Conservation (phyloP, 768 basidiomycete genomes). For the Coprinopsis marcescibilis region DNA sequence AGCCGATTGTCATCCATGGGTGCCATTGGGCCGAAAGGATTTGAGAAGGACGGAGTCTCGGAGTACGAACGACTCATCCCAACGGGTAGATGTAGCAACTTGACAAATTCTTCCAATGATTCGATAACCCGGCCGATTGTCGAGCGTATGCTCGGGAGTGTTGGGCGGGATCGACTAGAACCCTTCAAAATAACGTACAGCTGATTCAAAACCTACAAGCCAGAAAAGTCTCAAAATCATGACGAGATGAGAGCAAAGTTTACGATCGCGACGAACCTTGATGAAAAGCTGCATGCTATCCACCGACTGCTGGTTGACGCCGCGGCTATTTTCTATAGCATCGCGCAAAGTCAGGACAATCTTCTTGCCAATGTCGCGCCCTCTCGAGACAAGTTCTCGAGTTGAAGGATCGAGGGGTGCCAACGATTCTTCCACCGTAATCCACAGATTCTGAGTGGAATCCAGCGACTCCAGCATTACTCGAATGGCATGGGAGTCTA, state of each 20-base stretch:
- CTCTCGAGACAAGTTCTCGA: slow-evolving; percentile 6
- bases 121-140: slow-evolving; percentile 57
- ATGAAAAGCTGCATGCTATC: slow-evolving; percentile 28
- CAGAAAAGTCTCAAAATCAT: slow-evolving; percentile 24
- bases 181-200: too few species aligned
- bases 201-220: background rate
- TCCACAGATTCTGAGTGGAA: background rate
- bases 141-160: slow-evolving; percentile 29
- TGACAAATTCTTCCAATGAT: slow-evolving; percentile 82
- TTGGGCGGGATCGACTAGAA: slow-evolving; percentile 16
- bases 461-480: background rate
- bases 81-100: slow-evolving; percentile 78
- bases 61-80: slow-evolving; percentile 53
- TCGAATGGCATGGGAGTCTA: background rate
- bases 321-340: slow-evolving; percentile 13
- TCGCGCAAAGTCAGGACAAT: background rate
- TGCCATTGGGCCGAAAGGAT: slow-evolving; percentile 21
- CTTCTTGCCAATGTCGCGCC: background rate
- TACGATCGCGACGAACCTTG: slow-evolving; percentile 28
- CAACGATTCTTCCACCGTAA: background rate
- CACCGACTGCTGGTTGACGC: slow-evolving; percentile 9
- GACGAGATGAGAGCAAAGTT: background rate
- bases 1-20: slow-evolving; percentile 41
- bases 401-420: background rate
- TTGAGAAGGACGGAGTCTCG: slow-evolving; percentile 46